Base-by-base conservation (phyloP, 129 eudicot genomes). In the Centaurea solstitialis region DNA sequence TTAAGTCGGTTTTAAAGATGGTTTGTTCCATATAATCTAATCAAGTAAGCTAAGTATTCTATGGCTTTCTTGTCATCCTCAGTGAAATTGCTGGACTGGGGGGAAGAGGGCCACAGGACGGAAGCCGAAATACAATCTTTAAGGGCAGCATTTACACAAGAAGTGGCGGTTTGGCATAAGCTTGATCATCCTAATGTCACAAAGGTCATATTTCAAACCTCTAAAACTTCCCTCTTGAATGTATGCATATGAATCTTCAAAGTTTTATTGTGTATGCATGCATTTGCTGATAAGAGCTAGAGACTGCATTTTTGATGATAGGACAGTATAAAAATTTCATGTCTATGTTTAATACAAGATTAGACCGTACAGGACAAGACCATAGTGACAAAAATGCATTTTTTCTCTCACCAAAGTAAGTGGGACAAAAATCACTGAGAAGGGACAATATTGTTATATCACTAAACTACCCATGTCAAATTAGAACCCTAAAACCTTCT, bases 31-130 rank as follows among this genome's bases (percentile, higher is more conserved):
- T 28, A 11, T 72, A 9, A 23, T 38, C 26, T 68, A 67, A 17
- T 21, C 13, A 8, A 47, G 22, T 73, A 22, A 73, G 24, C 61
- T 39, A n/a, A 5, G 62, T 40, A 10, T 65, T 20, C 45, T 15
- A 73, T 76, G 59, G 47, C 73, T 57, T 47, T 72, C 50, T 53
- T 47, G 43, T 78, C 26, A 71, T 79, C 69, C 22, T 82, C 87
- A 93, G 98, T 93, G 67, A 93, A 93, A 77, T 80, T 91, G 88
- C 86, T 93, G 82, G 98, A 93, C 76, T 93, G 98, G 98, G 98
- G 97, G 45, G 97, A 91, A 86, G 97, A 91, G 80, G 98, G 97
- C 82, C 94, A 91, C 86, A 85, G 90, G 79, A 91, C 97, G 18
- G 93, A 89, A 20, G 97, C 98, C 68, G 98, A 93, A 81, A 82